phyloP scores from a whole-genome alignment of 805 yeast genomes.

The Naumovozyma baii region DNA sequence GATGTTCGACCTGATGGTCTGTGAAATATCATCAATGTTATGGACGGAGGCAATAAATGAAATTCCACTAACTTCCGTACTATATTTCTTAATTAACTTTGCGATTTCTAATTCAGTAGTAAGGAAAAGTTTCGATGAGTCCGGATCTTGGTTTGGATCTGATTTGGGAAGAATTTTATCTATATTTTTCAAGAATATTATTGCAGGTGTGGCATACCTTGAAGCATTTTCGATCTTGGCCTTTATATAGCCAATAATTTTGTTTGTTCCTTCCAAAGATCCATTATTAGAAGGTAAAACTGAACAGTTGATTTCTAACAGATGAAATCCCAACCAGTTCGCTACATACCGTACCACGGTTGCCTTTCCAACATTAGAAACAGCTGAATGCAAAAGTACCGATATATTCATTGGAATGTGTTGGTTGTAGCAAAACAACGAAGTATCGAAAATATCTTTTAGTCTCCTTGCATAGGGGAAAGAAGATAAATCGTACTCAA shows the following conservation, averaged over 20 bases:
- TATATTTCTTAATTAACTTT: slow-evolving; percentile 47
- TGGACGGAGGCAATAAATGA: slow-evolving; percentile 58
- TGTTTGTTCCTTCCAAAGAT: slow-evolving; percentile 62
- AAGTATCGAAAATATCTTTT: slow-evolving; percentile 45
- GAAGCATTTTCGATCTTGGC: slow-evolving; percentile 66
- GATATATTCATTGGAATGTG: slow-evolving; percentile 44
- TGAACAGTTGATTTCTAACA: slow-evolving; percentile 60
- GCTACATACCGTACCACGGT: slow-evolving; percentile 49
- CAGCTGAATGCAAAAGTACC: slow-evolving; percentile 54
- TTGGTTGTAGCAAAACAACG: slow-evolving; percentile 27
- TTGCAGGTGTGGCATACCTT: slow-evolving; percentile 35
- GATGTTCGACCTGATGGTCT: slow-evolving; percentile 52
- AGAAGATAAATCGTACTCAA: slow-evolving; percentile 27
- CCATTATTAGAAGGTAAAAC: slow-evolving; percentile 36
- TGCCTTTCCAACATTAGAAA: slow-evolving; percentile 72
- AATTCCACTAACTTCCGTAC: slow-evolving; percentile 28
- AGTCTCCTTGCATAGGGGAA: slow-evolving; percentile 45
- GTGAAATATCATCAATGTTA: slow-evolving; percentile 61
- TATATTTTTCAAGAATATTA: slow-evolving; percentile 59
- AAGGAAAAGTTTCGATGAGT: slow-evolving; percentile 26
- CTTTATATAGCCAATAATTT: slow-evolving; percentile 64
- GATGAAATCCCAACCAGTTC: slow-evolving; percentile 51
- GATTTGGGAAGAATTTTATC: slow-evolving; percentile 63
- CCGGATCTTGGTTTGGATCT: slow-evolving; percentile 46
- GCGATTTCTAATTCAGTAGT: slow-evolving; percentile 40